phyloP scores from a whole-genome alignment of 257 asterid species.

The Solanum medicagineum region DNA sequence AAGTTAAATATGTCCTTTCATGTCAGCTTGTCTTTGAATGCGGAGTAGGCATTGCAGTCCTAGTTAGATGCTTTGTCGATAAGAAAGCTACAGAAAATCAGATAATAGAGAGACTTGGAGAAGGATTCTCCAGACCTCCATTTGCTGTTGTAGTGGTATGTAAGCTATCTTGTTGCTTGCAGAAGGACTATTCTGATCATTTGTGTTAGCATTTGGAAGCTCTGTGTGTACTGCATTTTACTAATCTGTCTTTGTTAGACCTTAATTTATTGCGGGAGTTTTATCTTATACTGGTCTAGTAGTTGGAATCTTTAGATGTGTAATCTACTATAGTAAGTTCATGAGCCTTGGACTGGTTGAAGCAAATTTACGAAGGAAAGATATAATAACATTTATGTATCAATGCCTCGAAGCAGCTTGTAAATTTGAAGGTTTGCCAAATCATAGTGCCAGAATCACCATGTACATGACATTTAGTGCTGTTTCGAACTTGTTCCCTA shows the following conservation, averaged over 20 bases:
- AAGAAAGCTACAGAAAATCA: conserved; percentile 61
- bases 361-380: neutral
- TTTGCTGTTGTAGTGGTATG: conserved; percentile 89
- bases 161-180: neutral
- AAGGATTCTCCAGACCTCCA: conserved; percentile 92
- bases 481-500: neutral
- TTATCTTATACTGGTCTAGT: neutral
- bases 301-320: neutral
- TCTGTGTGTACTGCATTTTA: neutral
- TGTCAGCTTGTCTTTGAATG: conserved; percentile 85
- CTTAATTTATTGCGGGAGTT: neutral
- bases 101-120: conserved; percentile 73
- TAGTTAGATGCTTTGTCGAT: conserved; percentile 81
- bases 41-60: conserved; percentile 73
- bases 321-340: neutral
- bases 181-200: neutral
- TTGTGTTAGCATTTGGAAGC: neutral
- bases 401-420: neutral
- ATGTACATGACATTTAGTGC: neutral
- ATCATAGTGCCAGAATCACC: neutral
- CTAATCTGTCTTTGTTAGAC: neutral
- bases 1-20: conserved; percentile 10
- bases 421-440: neutral
- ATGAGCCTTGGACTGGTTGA: neutral
- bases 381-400: neutral